Evolutionary conservation across 2,329 filamentous ascomycete genomes (phyloP), one percentile per base, ranked within the genome.

Genomic region (Pseudogymnoascus sp.): DNA sequence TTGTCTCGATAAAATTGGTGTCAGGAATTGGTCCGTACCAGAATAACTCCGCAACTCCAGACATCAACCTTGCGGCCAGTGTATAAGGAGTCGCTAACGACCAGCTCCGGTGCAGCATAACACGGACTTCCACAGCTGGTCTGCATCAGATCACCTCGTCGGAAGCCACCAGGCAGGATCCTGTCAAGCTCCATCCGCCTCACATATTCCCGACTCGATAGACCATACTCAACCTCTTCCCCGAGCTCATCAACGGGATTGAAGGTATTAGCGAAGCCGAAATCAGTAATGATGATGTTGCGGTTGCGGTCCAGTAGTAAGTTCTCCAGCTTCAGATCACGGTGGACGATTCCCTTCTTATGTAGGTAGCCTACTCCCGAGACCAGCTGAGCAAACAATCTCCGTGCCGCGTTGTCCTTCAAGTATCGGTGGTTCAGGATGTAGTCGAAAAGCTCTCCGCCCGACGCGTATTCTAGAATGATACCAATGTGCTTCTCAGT

Each of bases 241-340:
- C 85, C 86, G 40, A 99, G 82, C 74, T 97, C 92, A 72, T 99
- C 95, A 36, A 81, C 78, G 0, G 95, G 86, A 72, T 97, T 90
- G 73, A 99, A 99, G 0, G 93, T 97, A 76, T 99, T 99, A 69
- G 95, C 95, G 74, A 99, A 99, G 17, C 95, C 95, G 77, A 99
- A 99, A 77, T 99, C 95, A 15, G 95, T 99, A 73, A 99, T 99
- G 78, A 99, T 99, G 73, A 99, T 97, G 79, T 99, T 99, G 67
- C 92, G 89, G 74, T 99, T 97, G 67, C 93, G 88, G 77, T 99
- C 95, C 61, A 99, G 83, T 38, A 99, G 83, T 71, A 99, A 76
- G 73, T 99, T 99, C 78, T 99, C 95, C 57, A 99, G 82, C 78
- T 99, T 99, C 68, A 99, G 78, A 78, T 99, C 95, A 71, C 95